Evolutionary conservation across 345 rosid genomes (phyloP).

Genomic region (Citrus sp.): DNA sequence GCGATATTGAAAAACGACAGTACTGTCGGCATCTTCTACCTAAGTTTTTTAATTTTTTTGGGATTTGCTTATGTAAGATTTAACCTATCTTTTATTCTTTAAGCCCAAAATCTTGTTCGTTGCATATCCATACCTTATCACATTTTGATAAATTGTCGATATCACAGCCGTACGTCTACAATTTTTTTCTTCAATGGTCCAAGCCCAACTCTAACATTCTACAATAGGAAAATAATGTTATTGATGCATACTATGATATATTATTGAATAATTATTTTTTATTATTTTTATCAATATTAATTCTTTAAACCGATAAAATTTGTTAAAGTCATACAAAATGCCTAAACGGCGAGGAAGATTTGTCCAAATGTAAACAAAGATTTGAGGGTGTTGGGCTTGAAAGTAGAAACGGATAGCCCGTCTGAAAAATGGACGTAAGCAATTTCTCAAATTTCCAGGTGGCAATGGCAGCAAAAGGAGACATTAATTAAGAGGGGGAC

Average conservation of each 20-base stretch:
- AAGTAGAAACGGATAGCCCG: neutral
- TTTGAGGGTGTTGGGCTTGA: neutral
- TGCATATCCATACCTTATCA: neutral
- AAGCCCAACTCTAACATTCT: no score
- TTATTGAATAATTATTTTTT: no score
- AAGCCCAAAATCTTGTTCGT: neutral
- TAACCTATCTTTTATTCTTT: neutral
- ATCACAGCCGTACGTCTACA: neutral
- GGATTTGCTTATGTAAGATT: neutral
- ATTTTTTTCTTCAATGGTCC: neutral
- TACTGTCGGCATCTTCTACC: neutral
- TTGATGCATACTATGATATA: no score
- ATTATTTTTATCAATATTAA: no score
- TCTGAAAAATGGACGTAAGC: conserved; percentile 19
- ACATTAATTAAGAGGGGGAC: conserved; percentile 6
- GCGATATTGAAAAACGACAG: neutral
- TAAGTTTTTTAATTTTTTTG: neutral
- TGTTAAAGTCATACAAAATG: no score
- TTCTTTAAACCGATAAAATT: no score
- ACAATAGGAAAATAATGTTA: no score
- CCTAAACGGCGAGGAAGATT: no score
- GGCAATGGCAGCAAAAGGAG: neutral
- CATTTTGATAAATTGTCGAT: neutral
- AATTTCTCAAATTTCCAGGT: no score
- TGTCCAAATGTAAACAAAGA: no score